Conservation (phyloP, 129 eudicot genomes). For the Sambucus nigra region DNA sequence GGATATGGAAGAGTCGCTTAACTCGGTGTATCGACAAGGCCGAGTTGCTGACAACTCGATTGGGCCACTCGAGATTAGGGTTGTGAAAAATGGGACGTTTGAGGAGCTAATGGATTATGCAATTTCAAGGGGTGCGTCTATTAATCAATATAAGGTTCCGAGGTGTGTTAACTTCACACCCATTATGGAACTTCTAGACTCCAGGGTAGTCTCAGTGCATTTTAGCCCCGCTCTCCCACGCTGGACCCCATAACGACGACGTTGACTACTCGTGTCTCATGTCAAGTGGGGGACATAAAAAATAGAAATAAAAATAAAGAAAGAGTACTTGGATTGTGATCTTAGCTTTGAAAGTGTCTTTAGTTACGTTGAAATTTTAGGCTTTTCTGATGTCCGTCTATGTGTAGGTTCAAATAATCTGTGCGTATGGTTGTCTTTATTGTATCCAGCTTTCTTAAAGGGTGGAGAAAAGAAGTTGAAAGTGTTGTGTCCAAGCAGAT, state of each 20-base stretch:
- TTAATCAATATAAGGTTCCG: conserved; percentile 77
- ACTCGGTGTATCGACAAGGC: conserved; percentile 78
- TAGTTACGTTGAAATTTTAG: neutral
- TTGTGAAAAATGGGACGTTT: conserved; percentile 62
- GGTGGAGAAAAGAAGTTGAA: neutral
- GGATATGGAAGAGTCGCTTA: conserved; percentile 69
- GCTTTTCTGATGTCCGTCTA: neutral
- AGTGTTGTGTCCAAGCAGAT: neutral
- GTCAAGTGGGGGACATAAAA: conserved; percentile 18
- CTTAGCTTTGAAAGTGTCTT: neutral
- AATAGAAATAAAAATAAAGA: no score
- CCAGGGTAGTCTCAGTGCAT: conserved; percentile 54
- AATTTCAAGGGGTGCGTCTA: conserved; percentile 75
- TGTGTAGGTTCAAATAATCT: neutral
- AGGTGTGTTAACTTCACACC: conserved; percentile 64
- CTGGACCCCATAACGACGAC: conserved; percentile 61
- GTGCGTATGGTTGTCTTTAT: neutral
- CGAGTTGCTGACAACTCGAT: conserved; percentile 69
- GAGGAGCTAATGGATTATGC: conserved; percentile 92
- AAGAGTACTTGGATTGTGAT: neutral
- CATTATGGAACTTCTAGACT: conserved; percentile 60
- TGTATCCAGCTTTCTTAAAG: neutral
- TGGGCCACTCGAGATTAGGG: conserved; percentile 74
- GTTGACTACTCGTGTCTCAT: conserved; percentile 23
- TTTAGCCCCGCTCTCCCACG: conserved; percentile 55